phyloP scores from a whole-genome alignment of 2,329 filamentous ascomycete species.

The Aspergillus hiratsukae region DNA sequence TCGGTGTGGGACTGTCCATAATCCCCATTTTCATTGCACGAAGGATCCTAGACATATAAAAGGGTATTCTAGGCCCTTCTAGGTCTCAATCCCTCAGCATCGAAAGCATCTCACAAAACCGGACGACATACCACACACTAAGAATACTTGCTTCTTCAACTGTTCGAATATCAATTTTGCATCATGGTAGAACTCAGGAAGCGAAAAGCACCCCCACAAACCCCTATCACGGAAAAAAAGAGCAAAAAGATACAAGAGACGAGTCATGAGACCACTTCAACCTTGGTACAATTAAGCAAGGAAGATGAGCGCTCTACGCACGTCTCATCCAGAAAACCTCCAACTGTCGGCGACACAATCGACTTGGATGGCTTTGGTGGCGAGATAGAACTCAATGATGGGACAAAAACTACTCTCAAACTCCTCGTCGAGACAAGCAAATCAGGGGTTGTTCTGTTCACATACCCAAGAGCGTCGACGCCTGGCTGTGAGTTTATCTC shows the following conservation, averaged over 20 bases:
- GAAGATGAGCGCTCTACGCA: conserved; percentile 21
- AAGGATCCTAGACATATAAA: background rate
- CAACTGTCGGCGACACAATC: conserved; percentile 49
- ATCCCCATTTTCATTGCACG: background rate
- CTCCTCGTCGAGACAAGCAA: conserved; percentile 77
- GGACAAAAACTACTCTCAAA: conserved; percentile 72
- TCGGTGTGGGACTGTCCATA: background rate
- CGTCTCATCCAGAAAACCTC: conserved; percentile 14
- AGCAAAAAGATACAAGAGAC: conserved; percentile 27
- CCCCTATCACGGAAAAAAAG: conserved; percentile 36
- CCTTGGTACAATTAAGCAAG: conserved; percentile 27
- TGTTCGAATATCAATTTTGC: background rate
- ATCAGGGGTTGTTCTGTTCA: conserved; percentile 84
- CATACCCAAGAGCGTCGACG: conserved; percentile 91
- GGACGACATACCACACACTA: background rate
- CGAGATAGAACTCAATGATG: conserved; percentile 81
- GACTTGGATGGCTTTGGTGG: conserved; percentile 54
- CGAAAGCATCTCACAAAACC: background rate
- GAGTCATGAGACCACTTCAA: conserved; percentile 27
- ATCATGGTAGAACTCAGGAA: conserved; percentile 57
- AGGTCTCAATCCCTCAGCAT: background rate
- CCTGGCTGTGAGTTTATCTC: conserved; percentile 72
- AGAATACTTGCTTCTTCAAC: background rate
- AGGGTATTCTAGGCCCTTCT: background rate
- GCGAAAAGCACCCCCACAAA: conserved; percentile 51